Base-by-base conservation (phyloP, 2,329 filamentous ascomycete species). In the Beauveria sp. region DNA sequence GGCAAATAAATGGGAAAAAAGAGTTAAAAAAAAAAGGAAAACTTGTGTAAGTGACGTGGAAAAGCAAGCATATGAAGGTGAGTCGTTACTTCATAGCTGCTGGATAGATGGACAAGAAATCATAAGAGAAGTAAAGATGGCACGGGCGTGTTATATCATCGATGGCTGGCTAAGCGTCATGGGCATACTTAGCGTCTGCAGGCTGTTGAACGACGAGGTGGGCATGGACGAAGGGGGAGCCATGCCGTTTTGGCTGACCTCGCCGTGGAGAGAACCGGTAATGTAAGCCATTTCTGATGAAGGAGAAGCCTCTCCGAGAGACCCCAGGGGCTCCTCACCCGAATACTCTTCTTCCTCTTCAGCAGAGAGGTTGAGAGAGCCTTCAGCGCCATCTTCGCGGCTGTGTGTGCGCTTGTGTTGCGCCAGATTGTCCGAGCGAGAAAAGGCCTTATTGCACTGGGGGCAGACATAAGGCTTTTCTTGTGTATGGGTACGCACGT, bases 401-500 rank as follows among this genome's bases (percentile, higher is more conserved):
- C 83, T 88, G 68, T 88, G 86, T 12, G 84, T 86, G 49, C 86
- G 84, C 80, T 96, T 96, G 77, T 98, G 93, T 90, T 99, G 95
- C 75, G 95, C 95, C 77, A 99, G 89, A 76, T 99, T 99, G 80
- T 99, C 95, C 71, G 93, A 98, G 78, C 95, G 85, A 63, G 95
- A 98, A 77, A 99, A 99, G 67, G 93, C 93, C 82, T 98, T 98
- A 83, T 90, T 96, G 86, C 95, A 99, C 76, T 96, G 88, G 69
- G 90, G 90, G 85, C 95, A 99, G 73, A 96, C 88, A 78, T 99
- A 99, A 69, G 95, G 95, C 79, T 93, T 91, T 82, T 99, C 95
- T 82, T 99, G 95, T 61, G 95, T 99, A 82, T 99, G 95, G 71
- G 95, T 99, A 79, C 95, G 90, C 76, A 99, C 95, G 80, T 99